Conservation (phyloP, 139 green algal species). For the Chlorella sorokiniana region DNA sequence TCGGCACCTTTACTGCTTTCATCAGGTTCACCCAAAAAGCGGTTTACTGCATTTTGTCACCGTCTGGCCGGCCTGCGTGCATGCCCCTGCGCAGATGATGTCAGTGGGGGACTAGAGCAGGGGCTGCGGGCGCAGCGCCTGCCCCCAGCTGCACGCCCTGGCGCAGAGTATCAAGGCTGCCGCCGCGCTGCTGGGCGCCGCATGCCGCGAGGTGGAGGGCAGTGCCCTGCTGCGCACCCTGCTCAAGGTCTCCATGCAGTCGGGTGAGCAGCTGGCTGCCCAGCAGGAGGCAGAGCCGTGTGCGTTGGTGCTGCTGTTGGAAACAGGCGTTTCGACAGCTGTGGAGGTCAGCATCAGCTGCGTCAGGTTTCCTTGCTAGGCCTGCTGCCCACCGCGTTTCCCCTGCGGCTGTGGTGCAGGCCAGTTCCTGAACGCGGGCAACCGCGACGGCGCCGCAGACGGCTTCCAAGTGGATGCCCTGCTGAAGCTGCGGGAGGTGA, state of each 20-base stretch:
- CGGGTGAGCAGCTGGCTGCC: not conserved
- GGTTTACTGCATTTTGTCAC: too few species aligned
- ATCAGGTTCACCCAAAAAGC: too few species aligned
- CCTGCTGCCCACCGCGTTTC: not conserved
- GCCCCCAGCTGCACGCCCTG: not conserved
- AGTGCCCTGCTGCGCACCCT: slow-evolving; percentile 45
- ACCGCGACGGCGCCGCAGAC: slow-evolving; percentile 29
- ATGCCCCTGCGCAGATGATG: not conserved
- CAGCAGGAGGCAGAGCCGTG: not conserved
- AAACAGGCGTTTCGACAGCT: too few species aligned
- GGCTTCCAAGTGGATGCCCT: slow-evolving; percentile 56
- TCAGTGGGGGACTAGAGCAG: not conserved
- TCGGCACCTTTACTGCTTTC: too few species aligned
- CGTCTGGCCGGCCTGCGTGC: not conserved
- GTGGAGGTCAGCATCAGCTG: not conserved
- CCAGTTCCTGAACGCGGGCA: slow-evolving; percentile 68
- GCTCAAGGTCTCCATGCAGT: slow-evolving; percentile 12
- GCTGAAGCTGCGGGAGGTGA: slow-evolving; percentile 61
- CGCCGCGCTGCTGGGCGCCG: slow-evolving; percentile 19
- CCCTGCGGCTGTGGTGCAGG: slow-evolving; percentile 17
- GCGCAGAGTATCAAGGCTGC: not conserved
- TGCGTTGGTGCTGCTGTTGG: too few species aligned
- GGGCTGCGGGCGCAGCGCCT: slow-evolving; percentile 26
- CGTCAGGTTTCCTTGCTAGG: too few species aligned
- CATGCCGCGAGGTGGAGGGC: slow-evolving; percentile 51